phyloP scores from a whole-genome alignment of 306 rosid genomes.

The Mucuna pruriens region DNA sequence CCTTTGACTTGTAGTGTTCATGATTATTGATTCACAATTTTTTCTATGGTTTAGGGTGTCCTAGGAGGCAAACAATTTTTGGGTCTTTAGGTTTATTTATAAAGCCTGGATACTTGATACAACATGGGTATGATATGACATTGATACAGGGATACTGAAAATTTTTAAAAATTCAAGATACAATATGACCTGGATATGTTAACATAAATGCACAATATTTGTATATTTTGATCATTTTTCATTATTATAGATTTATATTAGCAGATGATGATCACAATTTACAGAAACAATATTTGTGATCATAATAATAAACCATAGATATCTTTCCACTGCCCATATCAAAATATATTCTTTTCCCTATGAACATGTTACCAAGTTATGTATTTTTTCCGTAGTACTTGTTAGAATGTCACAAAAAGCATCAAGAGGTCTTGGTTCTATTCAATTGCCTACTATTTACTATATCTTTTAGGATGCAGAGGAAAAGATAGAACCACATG shows the following conservation, averaged over 20 bases:
- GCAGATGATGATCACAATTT: background rate
- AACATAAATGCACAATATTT: background rate
- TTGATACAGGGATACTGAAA: background rate
- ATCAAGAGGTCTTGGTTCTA: background rate
- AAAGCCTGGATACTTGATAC: background rate
- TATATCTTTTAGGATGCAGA: background rate
- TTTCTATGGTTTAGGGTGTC: background rate
- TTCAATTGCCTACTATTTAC: background rate
- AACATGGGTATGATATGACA: background rate
- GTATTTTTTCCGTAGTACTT: background rate
- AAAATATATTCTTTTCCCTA: background rate
- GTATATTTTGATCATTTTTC: background rate
- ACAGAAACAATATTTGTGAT: background rate
- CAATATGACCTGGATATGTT: background rate
- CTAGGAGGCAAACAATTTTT: background rate
- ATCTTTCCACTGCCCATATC: background rate
- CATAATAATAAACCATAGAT: background rate
- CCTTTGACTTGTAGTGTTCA: background rate
- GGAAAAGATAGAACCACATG: background rate
- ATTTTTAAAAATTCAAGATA: background rate
- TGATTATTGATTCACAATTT: slow-evolving; percentile 6
- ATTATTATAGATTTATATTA: background rate
- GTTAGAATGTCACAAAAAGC: slow-evolving; percentile 2
- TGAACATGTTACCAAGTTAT: background rate
- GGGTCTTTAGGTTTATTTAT: slow-evolving; percentile 5